Percentiles rank a stretch among this genome's conserved stretches.
Evolutionary conservation across 2,329 filamentous ascomycete species (phyloP).

Genomic region (Byssoonygena ceratinophila): DNA sequence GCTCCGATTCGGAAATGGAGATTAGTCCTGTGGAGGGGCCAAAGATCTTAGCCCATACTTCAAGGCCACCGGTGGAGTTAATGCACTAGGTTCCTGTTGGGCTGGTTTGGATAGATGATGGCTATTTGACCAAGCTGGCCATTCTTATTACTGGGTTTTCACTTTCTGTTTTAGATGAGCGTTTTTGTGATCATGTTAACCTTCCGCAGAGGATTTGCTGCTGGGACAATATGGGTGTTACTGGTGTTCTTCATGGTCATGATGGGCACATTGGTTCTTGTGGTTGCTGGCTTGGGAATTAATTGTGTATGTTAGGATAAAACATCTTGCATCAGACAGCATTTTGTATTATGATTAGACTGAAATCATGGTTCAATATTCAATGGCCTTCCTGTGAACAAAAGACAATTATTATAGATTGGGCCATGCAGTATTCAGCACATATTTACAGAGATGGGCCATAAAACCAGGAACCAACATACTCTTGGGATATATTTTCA

Average conservation of each 20-base stretch:
- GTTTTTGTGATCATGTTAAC: background rate
- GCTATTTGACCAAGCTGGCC: background rate
- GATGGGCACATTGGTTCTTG: background rate
- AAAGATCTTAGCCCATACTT: constrained; percentile 42
- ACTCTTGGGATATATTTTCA: background rate
- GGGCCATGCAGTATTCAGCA: no score
- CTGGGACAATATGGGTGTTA: background rate
- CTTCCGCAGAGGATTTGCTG: background rate
- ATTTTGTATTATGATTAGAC: background rate
- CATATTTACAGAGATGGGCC: background rate
- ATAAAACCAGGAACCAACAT: background rate
- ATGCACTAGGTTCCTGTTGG: constrained; percentile 33
- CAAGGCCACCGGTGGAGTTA: constrained; percentile 47
- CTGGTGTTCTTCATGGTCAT: background rate
- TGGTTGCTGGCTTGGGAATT: background rate
- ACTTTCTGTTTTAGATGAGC: no score
- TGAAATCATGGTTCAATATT: background rate
- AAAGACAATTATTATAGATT: background rate
- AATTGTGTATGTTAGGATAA: background rate
- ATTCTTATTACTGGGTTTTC: background rate
- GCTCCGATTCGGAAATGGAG: constrained; percentile 37
- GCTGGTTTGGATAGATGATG: background rate
- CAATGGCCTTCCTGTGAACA: background rate
- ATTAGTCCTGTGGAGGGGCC: constrained; percentile 35
- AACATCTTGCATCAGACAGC: background rate